phyloP scores from a whole-genome alignment of 2,329 filamentous ascomycete genomes.

The Claviceps spartinae region DNA sequence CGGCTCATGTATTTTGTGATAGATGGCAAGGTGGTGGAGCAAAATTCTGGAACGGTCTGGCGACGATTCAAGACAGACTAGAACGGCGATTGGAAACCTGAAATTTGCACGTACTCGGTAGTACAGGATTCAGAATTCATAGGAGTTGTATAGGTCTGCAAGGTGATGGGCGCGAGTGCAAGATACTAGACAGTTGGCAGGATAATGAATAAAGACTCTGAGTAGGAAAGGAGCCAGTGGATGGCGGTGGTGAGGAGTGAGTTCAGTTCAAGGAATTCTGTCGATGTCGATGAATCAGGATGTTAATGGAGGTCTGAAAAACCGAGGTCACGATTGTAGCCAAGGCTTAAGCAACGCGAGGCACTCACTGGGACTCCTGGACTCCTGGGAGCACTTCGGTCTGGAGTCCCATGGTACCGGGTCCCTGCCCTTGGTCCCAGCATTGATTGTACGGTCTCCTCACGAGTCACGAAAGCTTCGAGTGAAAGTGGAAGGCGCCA shows the following conservation, averaged over 20 bases:
- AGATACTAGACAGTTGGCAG: neutral
- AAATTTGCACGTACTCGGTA: neutral
- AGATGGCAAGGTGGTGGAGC: neutral
- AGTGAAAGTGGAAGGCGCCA: no score
- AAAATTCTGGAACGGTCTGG: neutral
- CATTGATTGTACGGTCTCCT: no score
- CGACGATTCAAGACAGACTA: neutral
- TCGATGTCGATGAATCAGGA: neutral
- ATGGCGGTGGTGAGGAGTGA: neutral
- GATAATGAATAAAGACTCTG: neutral
- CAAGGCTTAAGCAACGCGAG: no score
- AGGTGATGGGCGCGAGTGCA: neutral
- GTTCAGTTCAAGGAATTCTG: no score
- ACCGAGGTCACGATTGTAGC: neutral
- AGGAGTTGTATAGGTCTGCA: neutral
- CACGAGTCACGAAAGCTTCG: no score
- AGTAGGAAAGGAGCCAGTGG: neutral
- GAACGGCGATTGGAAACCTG: neutral
- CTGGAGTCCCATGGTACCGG: no score
- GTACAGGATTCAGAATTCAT: neutral
- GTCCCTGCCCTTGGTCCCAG: no score
- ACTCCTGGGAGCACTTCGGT: no score
- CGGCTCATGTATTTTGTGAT: neutral
- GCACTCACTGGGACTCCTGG: no score
- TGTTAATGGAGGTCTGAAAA: neutral